phyloP scores from a whole-genome alignment of 192 early-diverging fungal species.

The Coemansia sp. region DNA sequence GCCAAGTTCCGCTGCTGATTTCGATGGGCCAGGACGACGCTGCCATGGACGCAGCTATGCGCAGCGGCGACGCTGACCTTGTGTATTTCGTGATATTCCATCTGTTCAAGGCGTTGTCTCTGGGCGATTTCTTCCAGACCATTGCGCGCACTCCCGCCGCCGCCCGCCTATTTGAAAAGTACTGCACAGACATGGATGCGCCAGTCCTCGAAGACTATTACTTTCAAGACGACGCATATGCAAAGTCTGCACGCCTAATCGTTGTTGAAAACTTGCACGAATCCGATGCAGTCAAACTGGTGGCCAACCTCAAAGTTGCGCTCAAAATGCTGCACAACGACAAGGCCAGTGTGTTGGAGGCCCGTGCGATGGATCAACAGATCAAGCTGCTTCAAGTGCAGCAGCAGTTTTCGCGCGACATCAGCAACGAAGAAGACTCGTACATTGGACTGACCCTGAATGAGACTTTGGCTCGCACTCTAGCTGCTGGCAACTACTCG shows the following conservation, averaged over 20 bases:
- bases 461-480: conserved; percentile 82
- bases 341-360: conserved; percentile 68
- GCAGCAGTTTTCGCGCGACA: conserved; percentile 66
- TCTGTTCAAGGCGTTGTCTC: conserved; percentile 76
- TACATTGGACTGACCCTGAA: conserved; percentile 76
- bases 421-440: conserved; percentile 20
- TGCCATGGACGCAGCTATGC: conserved; percentile 87
- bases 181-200: conserved; percentile 72
- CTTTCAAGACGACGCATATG: conserved; percentile 88
- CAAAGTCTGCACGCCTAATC: conserved; percentile 62
- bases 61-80: conserved; percentile 95
- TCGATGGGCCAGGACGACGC: conserved; percentile 89
- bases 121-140: conserved; percentile 89
- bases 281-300: conserved; percentile 56
- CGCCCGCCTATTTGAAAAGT: conserved; percentile 79
- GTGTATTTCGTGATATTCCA: conserved; percentile 92
- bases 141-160: conserved; percentile 81
- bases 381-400: conserved; percentile 77
- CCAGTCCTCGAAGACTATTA: conserved; percentile 91
- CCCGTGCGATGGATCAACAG: conserved; percentile 57
- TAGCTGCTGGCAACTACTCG: conserved; percentile 66
- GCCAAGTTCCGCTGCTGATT: conserved; percentile 92
- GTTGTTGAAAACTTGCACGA: conserved; percentile 42
- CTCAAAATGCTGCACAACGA: conserved; percentile 74
- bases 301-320: conserved; percentile 71